Percentiles rank a stretch among this genome's conserved stretches.
phyloP scores from a whole-genome alignment of 768 basidiomycete species.

The Trametes cingulata region DNA sequence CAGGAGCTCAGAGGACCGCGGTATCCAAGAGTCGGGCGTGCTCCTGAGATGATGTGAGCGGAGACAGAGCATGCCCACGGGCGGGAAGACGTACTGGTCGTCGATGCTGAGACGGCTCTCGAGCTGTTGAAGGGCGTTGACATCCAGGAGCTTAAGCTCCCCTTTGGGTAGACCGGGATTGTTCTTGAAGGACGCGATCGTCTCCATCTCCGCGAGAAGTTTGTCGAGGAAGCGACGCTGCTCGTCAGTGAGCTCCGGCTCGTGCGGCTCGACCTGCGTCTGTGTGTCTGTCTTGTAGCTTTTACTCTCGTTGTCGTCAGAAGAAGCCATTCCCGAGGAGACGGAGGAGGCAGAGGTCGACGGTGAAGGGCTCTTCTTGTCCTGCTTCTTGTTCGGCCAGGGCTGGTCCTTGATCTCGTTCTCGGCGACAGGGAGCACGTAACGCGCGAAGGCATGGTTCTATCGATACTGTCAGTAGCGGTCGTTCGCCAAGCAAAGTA shows the following conservation, averaged over 20 bases:
- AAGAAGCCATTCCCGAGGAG: neutral
- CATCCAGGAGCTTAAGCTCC: conserved; percentile 21
- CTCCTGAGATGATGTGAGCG: neutral
- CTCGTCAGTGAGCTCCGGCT: conserved; percentile 4
- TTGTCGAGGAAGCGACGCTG: conserved; percentile 3
- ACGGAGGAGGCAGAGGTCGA: neutral
- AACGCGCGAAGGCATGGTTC: conserved; percentile 26
- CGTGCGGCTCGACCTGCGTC: neutral
- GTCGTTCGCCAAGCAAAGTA: too few species aligned
- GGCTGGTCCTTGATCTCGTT: conserved; percentile 20
- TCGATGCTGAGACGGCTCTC: conserved; percentile 24
- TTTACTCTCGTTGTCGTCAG: neutral
- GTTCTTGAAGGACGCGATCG: conserved; percentile 15
- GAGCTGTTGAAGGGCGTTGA: conserved; percentile 18
- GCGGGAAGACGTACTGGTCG: conserved; percentile 19
- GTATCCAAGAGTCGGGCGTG: conserved; percentile 27
- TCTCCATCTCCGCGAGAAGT: conserved; percentile 17
- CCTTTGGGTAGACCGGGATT: conserved; percentile 10
- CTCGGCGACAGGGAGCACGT: conserved; percentile 22
- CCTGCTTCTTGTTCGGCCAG: conserved; percentile 18
- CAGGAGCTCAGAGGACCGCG: conserved; percentile 18
- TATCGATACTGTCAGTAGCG: neutral
- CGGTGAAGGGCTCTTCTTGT: neutral
- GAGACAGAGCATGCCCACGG: too few species aligned
- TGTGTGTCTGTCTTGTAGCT: neutral